These are phyloP conservation scores for Colletotrichum sp. DNA, from an alignment of 2,329 filamentous ascomycete species.

Conservation along the genomic window DNA sequence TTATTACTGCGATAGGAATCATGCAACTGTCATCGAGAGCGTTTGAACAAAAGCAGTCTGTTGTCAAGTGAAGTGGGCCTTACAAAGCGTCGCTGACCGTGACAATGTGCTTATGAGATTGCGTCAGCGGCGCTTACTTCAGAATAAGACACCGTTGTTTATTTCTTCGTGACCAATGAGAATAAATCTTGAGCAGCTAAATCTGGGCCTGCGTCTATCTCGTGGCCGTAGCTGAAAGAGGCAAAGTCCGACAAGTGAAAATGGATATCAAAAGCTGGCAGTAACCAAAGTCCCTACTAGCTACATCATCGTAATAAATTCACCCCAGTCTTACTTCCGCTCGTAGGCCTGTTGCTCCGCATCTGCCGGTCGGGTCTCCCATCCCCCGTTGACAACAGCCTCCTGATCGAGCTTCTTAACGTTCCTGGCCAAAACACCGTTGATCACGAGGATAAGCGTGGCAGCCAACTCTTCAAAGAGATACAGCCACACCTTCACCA, in stretches of 20 bases:
- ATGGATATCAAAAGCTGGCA: background rate
- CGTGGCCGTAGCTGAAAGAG: background rate
- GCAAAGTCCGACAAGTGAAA: background rate
- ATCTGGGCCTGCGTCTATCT: background rate
- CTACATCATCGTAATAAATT: background rate
- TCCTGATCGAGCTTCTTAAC: background rate
- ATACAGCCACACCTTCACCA: background rate
- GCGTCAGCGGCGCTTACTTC: background rate
- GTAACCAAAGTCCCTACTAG: background rate
- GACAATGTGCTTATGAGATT: background rate
- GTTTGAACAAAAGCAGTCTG: background rate
- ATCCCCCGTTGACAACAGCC: background rate
- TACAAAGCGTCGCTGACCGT: background rate
- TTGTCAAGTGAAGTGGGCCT: background rate
- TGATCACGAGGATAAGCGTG: background rate
- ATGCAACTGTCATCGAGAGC: background rate
- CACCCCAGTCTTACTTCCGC: background rate
- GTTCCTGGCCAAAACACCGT: background rate
- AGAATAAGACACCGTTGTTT: background rate
- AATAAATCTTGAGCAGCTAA: background rate
- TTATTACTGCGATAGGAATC: rapidly evolving
- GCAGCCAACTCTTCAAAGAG: background rate
- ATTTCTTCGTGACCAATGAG: background rate
- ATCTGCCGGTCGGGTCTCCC: background rate
- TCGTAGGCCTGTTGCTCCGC: background rate